These are phyloP conservation scores for Passiflora organensis DNA, from an alignment of 345 rosid species.

Conservation along the genomic window DNA sequence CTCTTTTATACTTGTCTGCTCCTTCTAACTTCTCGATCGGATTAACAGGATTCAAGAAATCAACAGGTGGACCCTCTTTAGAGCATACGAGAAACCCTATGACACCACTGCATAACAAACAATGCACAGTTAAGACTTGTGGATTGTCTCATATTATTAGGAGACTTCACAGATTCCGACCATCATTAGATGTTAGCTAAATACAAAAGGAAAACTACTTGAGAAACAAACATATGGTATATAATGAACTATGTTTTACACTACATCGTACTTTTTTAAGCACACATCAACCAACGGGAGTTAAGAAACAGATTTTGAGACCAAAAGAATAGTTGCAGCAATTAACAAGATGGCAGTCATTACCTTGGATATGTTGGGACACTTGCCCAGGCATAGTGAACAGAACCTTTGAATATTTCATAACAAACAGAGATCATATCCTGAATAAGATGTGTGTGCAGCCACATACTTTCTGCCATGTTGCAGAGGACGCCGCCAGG, in stretches of 20 bases:
- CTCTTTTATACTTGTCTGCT: conserved; percentile 53
- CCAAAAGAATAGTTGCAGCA: background rate
- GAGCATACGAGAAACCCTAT: conserved; percentile 87
- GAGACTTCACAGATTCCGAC: no score
- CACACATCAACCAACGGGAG: background rate
- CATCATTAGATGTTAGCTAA: no score
- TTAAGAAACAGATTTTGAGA: background rate
- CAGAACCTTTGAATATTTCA: conserved; percentile 76
- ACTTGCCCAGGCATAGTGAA: conserved; percentile 91
- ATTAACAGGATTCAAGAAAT: conserved; percentile 76
- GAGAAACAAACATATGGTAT: no score
- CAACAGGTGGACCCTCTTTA: conserved; percentile 70
- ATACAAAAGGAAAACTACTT: no score
- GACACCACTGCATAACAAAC: conserved; percentile 56
- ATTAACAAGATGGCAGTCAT: background rate
- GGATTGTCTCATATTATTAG: no score
- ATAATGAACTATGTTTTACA: no score
- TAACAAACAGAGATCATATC: conserved; percentile 69
- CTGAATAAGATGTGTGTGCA: conserved; percentile 88
- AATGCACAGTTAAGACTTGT: background rate
- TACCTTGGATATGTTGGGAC: conserved; percentile 98
- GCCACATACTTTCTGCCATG: conserved; percentile 99
- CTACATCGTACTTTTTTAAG: no score
- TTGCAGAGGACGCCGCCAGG: conserved; percentile 95
- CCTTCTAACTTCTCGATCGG: conserved; percentile 84